Conservation (phyloP, 352 stramenopile genomes). For the Phytophthora capsici region DNA sequence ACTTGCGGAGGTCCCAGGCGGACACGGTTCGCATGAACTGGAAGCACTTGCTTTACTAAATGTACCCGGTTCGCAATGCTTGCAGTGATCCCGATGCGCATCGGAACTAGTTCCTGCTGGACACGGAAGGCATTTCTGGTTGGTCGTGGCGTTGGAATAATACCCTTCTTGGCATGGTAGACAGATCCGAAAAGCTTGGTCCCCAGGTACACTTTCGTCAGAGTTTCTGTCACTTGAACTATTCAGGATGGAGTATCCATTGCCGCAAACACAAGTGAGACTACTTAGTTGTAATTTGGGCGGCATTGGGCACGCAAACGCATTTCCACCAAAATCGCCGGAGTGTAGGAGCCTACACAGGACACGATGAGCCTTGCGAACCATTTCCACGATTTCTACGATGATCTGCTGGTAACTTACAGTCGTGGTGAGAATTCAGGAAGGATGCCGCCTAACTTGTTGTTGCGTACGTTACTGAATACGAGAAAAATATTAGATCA, state of each 20-base stretch:
- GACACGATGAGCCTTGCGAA: not conserved
- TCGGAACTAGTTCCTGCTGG: constrained; percentile 30
- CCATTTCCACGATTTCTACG: not conserved
- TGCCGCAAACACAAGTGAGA: constrained; percentile 44
- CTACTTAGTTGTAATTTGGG: constrained; percentile 22
- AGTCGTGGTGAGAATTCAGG: constrained; percentile 32
- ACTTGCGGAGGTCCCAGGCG: constrained; percentile 41
- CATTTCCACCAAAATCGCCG: constrained; percentile 26
- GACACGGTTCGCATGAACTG: constrained; percentile 41
- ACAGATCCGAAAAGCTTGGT: constrained; percentile 30
- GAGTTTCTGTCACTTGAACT: not conserved
- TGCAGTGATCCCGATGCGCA: constrained; percentile 19
- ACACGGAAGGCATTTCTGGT: constrained; percentile 48
- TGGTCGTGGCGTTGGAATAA: constrained; percentile 58
- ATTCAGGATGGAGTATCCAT: constrained; percentile 24
- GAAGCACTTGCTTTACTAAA: constrained; percentile 46
- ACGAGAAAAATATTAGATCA: not conserved
- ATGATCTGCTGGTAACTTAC: constrained; percentile 27
- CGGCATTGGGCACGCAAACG: constrained; percentile 25
- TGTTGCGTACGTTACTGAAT: constrained; percentile 44
- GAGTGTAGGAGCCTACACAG: constrained; percentile 19
- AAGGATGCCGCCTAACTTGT: constrained; percentile 38
- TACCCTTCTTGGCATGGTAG: constrained; percentile 40
- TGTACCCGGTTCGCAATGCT: constrained; percentile 50
- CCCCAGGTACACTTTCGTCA: constrained; percentile 20